Base-by-base conservation (phyloP, 768 basidiomycete genomes). In the Kwoniella botswanensis region DNA sequence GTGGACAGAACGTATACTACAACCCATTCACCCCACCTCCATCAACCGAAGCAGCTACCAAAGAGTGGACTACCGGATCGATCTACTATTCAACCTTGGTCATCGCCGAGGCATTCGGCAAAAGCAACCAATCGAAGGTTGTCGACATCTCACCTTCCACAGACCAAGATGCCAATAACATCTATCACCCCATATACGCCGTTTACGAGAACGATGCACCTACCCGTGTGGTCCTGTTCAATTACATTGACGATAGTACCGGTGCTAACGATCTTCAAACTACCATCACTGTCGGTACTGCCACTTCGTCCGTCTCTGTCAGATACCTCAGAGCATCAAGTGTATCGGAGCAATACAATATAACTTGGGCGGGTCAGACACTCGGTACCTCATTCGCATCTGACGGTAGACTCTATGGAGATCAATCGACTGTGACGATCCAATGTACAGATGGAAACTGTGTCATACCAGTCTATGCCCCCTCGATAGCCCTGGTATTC, bases 291-390 rank as follows among this genome's bases (percentile, higher is more conserved):
- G 87, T 84, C 2, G 82, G 84, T 22, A 73, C 74, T 17, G 67
- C 65, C 3, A 58, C 73, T 4, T 44, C 53, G 11, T 65, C 75
- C 85, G 87, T 85, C 15, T 71, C 68, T 0, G 74, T 80, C 7
- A 62, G 89, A 76, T 91, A 85, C 68, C 66, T 84, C 44, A 41
- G 60, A 15, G 90, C 91, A 0, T 76, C 85, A 0, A 87, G 87
- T 0, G 89, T 91, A 3, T 84, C 88, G 1, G 87, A 88, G 68
- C 89, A 88, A 77, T 86, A 84, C 63, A 89, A 91, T 76, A 88
- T 92, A 68, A 90, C 88, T 0, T 93, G 92, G 91, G 92, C 90
- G 3, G 88, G 89, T 5, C 92, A 91, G 85, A 90, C 90, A 57
- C 44, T 86, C 26, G 86, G 86, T 53, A 84, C 85, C 24, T 90